phyloP scores from a whole-genome alignment of 2,329 filamentous ascomycete species.

The Penicillium sp. region DNA sequence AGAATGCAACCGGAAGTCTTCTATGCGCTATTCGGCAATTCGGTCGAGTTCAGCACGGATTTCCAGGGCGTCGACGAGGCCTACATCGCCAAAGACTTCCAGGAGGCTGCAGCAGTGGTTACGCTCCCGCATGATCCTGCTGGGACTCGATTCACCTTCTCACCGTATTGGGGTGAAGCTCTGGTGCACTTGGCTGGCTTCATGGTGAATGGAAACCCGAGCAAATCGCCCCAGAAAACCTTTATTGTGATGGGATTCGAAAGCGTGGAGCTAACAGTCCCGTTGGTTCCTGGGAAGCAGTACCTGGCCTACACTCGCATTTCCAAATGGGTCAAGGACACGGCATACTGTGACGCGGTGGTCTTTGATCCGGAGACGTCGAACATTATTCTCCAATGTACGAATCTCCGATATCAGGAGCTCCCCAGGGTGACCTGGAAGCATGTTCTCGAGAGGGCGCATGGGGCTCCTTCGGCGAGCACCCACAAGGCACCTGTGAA shows the following conservation, averaged over 20 bases:
- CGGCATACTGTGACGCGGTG: background rate
- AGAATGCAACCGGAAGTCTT: slow-evolving; percentile 21
- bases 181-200: slow-evolving; percentile 32
- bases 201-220: slow-evolving; percentile 22
- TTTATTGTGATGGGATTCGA: slow-evolving; percentile 5
- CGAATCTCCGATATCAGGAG: background rate
- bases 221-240: background rate
- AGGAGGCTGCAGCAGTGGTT: background rate
- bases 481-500: background rate
- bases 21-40: slow-evolving; percentile 33
- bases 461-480: background rate
- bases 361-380: background rate
- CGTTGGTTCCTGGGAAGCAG: background rate
- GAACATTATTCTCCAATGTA: background rate
- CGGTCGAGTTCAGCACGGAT: slow-evolving; percentile 30
- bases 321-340: background rate
- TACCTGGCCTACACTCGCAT: background rate
- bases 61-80: slow-evolving; percentile 33
- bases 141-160: slow-evolving; percentile 16
- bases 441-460: background rate
- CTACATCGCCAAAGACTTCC: slow-evolving; percentile 15
- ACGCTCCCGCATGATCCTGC: background rate
- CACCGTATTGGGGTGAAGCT: slow-evolving; percentile 25
- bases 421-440: background rate
- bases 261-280: background rate